Percentiles rank a stretch among this genome's conserved stretches.
Evolutionary conservation across 208 protist genomes (phyloP).

Genomic region (Acanthamoeba castellanii): DNA sequence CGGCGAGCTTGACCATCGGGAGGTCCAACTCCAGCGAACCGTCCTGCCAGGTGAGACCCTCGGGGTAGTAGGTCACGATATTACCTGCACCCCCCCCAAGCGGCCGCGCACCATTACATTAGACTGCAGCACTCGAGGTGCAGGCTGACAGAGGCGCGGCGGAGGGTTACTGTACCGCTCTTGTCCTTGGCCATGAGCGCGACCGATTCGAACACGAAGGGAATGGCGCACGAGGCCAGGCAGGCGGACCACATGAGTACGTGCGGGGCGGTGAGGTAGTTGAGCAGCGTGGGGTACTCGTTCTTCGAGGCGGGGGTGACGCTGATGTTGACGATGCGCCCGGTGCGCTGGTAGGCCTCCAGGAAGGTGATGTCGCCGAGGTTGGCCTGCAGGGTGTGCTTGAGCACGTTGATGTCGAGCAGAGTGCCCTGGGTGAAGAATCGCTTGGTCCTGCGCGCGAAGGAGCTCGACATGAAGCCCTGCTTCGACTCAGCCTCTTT

Average conservation of each 20-base stretch:
- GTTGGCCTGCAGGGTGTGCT: constrained; percentile 48
- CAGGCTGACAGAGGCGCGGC: no score
- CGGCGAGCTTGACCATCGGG: constrained; percentile 85
- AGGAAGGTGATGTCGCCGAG: constrained; percentile 74
- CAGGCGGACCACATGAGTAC: constrained; percentile 81
- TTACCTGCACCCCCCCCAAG: not conserved
- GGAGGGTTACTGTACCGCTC: not conserved
- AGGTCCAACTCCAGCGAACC: constrained; percentile 83
- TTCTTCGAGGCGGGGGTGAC: constrained; percentile 62
- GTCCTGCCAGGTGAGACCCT: constrained; percentile 66
- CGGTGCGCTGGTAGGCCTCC: constrained; percentile 84
- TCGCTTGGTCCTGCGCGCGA: constrained; percentile 62
- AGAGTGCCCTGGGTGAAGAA: constrained; percentile 66
- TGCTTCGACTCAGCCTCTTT: constrained; percentile 39
- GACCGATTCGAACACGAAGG: constrained; percentile 79
- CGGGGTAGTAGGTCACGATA: constrained; percentile 3
- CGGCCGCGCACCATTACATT: no score
- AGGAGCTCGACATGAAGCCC: constrained; percentile 35
- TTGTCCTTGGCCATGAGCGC: constrained; percentile 80
- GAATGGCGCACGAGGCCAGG: constrained; percentile 77
- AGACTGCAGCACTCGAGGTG: no score
- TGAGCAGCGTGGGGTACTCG: constrained; percentile 82
- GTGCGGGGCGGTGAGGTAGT: constrained; percentile 87
- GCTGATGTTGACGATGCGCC: constrained; percentile 84
- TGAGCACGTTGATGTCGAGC: constrained; percentile 76